Evolutionary conservation across 441 rosid species (phyloP).

Genomic region (Adansonia madagascariensis): DNA sequence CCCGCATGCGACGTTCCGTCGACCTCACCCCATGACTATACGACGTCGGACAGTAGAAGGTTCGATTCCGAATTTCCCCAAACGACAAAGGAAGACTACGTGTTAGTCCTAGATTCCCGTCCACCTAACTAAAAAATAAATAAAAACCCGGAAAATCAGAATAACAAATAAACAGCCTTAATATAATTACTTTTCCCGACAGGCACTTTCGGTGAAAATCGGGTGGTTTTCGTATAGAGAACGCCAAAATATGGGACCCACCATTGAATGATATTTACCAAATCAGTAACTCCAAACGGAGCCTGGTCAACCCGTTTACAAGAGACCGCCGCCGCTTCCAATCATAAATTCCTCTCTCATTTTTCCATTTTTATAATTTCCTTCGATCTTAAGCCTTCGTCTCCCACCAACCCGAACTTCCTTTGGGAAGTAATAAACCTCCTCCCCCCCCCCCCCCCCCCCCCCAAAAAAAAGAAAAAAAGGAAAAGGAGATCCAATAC

Average conservation of each 20-base stretch:
- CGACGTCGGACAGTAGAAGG: neutral
- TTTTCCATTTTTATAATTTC: neutral
- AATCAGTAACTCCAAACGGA: constrained; percentile 21
- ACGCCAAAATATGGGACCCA: constrained; percentile 43
- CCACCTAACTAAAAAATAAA: neutral
- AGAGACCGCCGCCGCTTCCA: constrained; percentile 25
- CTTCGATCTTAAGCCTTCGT: neutral
- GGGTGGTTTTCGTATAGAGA: constrained; percentile 33
- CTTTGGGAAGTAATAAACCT: neutral
- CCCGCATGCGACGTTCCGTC: neutral
- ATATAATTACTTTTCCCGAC: constrained; percentile 17
- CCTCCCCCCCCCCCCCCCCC: neutral
- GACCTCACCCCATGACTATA: neutral
- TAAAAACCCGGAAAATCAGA: neutral
- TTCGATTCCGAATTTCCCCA: neutral
- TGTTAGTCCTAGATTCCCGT: neutral
- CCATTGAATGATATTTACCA: constrained; percentile 25
- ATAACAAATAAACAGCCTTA: neutral
- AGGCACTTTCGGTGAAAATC: constrained; percentile 47
- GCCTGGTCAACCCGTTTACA: constrained; percentile 21
- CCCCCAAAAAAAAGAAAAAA: neutral
- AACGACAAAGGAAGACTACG: neutral
- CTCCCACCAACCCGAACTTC: neutral
- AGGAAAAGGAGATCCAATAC: constrained; percentile 29
- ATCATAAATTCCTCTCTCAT: constrained; percentile 17